phyloP scores from a whole-genome alignment of 306 rosid genomes.

The Crotalaria pallida region DNA sequence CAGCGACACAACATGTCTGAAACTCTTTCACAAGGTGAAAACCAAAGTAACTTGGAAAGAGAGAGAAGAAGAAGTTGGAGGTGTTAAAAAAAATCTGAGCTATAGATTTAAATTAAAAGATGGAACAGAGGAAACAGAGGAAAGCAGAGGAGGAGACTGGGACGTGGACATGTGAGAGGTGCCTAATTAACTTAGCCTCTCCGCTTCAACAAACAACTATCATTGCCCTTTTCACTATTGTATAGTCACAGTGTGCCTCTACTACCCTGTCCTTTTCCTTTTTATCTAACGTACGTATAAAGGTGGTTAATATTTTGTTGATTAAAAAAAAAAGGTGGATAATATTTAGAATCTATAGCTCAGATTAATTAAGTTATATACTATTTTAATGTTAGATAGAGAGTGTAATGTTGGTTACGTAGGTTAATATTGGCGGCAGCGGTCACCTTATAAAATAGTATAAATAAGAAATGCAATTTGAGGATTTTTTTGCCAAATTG shows the following conservation, averaged over 20 bases:
- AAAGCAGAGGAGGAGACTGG: not conserved
- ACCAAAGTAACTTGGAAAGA: not conserved
- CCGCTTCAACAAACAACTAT: constrained; percentile 37
- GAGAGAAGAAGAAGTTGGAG: constrained; percentile 1
- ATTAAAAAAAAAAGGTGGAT: not conserved
- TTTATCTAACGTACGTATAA: not conserved
- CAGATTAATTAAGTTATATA: no score
- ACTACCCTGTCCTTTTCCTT: not conserved
- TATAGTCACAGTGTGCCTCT: constrained; percentile 8
- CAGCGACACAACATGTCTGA: not conserved
- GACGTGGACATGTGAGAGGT: constrained; percentile 8
- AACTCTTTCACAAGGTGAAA: constrained; percentile 15
- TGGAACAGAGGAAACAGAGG: constrained; percentile 20
- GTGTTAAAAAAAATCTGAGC: constrained; percentile 2
- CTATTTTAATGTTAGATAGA: no score
- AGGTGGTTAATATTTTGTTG: not conserved
- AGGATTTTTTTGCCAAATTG: not conserved
- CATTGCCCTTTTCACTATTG: constrained; percentile 38
- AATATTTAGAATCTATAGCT: no score
- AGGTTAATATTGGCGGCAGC: not conserved
- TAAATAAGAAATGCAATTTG: not conserved
- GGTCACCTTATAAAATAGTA: not conserved
- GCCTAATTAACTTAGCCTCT: constrained; percentile 35
- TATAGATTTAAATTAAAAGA: not conserved
- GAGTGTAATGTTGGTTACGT: constrained; percentile 2